Evolutionary conservation across 2,329 filamentous ascomycete genomes (phyloP).

Genomic region (Teratosphaeria viscida): DNA sequence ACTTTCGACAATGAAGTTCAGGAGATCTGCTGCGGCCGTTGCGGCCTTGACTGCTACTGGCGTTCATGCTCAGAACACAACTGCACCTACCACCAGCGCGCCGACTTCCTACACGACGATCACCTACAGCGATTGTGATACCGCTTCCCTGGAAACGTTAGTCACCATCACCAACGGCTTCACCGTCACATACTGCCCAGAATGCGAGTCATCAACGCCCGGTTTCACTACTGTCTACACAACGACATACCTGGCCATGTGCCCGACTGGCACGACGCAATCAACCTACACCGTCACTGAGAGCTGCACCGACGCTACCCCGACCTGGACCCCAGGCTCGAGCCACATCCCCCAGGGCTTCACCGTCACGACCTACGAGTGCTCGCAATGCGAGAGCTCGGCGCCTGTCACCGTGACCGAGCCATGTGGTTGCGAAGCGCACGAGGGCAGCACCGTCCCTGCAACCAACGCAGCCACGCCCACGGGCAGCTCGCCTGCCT

Average conservation of each 20-base stretch:
- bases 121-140: constrained; percentile 24
- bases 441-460: constrained; percentile 13
- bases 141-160: constrained; percentile 18
- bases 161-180: constrained; percentile 26
- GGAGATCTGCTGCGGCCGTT: constrained; percentile 12
- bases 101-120: constrained; percentile 22
- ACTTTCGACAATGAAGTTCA: constrained; percentile 17
- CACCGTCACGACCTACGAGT: constrained; percentile 24
- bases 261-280: constrained; percentile 24
- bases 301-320: constrained; percentile 23
- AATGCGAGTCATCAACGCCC: constrained; percentile 13
- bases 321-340: constrained; percentile 25
- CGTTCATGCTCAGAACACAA: constrained; percentile 15
- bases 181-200: constrained; percentile 28
- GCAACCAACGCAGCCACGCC: constrained; percentile 3
- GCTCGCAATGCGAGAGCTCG: constrained; percentile 21
- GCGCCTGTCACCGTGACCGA: constrained; percentile 25
- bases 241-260: constrained; percentile 24
- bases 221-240: constrained; percentile 28
- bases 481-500: background rate
- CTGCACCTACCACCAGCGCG: constrained; percentile 4
- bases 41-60: constrained; percentile 14
- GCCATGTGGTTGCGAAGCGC: constrained; percentile 25
- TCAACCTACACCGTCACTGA: constrained; percentile 29
- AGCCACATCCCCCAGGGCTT: constrained; percentile 26